These are phyloP conservation scores for Cadophora luteo-olivacea DNA, from an alignment of 2,329 filamentous ascomycete genomes.

Conservation along the genomic window DNA sequence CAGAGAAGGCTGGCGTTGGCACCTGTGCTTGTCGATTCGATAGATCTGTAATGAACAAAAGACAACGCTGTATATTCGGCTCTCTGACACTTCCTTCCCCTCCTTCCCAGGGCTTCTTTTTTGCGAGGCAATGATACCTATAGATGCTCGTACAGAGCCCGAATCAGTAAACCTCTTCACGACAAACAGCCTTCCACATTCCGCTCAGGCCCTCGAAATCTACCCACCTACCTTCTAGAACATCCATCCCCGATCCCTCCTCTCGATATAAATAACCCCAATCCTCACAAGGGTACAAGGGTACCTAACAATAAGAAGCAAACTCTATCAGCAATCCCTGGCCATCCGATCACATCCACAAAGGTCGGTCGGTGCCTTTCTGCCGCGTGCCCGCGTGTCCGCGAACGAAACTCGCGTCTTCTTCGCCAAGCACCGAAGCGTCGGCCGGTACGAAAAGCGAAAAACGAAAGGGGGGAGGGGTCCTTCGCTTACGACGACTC, in stretches of 20 bases:
- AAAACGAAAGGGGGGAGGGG: neutral
- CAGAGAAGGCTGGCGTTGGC: neutral
- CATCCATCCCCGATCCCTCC: neutral
- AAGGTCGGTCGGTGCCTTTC: neutral
- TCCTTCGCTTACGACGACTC: neutral
- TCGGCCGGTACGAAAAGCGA: neutral
- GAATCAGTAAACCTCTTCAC: neutral
- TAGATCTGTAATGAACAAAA: conserved; percentile 1
- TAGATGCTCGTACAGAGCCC: neutral
- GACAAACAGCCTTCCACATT: neutral
- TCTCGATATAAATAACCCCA: neutral
- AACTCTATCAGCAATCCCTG: neutral
- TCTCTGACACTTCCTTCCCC: neutral
- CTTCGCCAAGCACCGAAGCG: neutral
- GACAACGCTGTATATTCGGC: neutral
- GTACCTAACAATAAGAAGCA: too few species aligned
- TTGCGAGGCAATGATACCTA: neutral
- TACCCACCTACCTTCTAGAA: neutral
- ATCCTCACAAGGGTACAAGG: neutral
- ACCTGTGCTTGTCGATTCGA: neutral
- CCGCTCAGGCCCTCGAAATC: neutral
- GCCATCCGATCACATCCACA: too few species aligned
- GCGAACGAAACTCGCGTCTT: too few species aligned
- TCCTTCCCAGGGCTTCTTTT: too few species aligned
- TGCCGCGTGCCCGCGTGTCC: neutral